A percentile compares a stretch with the other conserved stretches of the same genome.
phyloP scores from a whole-genome alignment of 2,329 filamentous ascomycete genomes.

The Botrytis byssoidea region DNA sequence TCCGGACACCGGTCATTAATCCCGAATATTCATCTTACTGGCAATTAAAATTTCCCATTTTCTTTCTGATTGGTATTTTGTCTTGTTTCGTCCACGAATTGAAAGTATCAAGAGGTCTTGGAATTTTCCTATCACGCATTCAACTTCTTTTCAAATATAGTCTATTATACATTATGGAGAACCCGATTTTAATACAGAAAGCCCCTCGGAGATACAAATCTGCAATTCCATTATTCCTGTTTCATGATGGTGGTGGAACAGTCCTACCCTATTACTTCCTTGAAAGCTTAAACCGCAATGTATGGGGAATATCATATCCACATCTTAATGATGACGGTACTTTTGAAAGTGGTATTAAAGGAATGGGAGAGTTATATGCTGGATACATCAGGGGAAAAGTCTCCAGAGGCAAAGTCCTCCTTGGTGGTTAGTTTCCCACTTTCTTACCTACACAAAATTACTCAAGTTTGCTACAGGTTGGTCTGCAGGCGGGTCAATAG shows the following conservation, averaged over 20 bases:
- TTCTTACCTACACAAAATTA: neutral
- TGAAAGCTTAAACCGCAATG: constrained; percentile 12
- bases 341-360: constrained; percentile 11
- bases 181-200: constrained; percentile 2
- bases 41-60: neutral
- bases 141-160: neutral
- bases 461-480: constrained; percentile 6
- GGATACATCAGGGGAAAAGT: constrained; percentile 7
- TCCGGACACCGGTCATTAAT: neutral
- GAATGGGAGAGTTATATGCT: constrained; percentile 14
- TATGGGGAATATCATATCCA: constrained; percentile 19
- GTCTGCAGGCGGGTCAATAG: constrained; percentile 13
- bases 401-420: constrained; percentile 12
- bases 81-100: neutral
- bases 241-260: constrained; percentile 18
- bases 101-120: no score
- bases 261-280: constrained; percentile 14
- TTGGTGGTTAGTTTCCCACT: constrained; percentile 3
- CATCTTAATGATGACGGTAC: constrained; percentile 3
- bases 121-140: neutral
- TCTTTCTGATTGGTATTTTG: neutral
- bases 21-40: neutral
- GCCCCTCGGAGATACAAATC: constrained; percentile 11
- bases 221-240: constrained; percentile 8
- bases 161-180: neutral